phyloP scores from a whole-genome alignment of 495 filamentous ascomycete genomes.

The Geoglossum glabrum region DNA sequence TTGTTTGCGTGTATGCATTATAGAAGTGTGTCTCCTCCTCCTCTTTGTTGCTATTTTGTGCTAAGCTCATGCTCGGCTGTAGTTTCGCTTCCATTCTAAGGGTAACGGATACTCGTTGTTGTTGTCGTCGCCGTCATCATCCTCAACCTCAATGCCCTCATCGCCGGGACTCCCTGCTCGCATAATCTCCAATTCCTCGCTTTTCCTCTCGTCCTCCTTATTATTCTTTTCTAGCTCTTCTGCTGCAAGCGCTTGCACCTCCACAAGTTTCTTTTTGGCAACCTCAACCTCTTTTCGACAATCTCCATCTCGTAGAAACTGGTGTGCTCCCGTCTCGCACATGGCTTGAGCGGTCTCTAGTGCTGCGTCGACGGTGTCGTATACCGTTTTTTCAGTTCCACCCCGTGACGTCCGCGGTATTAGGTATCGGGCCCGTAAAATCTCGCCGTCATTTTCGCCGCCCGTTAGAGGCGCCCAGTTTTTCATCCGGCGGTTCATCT shows the following conservation, averaged over 20 bases:
- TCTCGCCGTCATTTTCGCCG: background rate
- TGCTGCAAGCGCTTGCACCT: constrained; percentile 38
- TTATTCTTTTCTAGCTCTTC: constrained; percentile 25
- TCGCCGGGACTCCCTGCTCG: background rate
- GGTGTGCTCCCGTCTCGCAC: constrained; percentile 71
- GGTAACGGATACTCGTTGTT: background rate
- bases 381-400: constrained; percentile 22
- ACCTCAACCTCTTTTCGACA: constrained; percentile 52
- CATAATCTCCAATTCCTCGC: background rate
- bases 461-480: background rate
- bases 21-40: background rate
- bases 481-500: constrained; percentile 14
- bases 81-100: background rate
- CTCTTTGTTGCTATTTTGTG: background rate
- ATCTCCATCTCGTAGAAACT: constrained; percentile 67
- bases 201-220: constrained; percentile 5
- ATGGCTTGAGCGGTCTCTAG: constrained; percentile 60
- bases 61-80: background rate
- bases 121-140: background rate
- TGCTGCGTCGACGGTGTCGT: constrained; percentile 53
- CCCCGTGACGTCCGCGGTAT: background rate
- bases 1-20: background rate
- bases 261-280: constrained; percentile 35
- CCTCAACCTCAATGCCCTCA: background rate
- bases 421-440: background rate